Evolutionary conservation across 768 basidiomycete genomes (phyloP), one percentile per base, ranked within the genome.

Genomic region (Mycena albidolilacea): DNA sequence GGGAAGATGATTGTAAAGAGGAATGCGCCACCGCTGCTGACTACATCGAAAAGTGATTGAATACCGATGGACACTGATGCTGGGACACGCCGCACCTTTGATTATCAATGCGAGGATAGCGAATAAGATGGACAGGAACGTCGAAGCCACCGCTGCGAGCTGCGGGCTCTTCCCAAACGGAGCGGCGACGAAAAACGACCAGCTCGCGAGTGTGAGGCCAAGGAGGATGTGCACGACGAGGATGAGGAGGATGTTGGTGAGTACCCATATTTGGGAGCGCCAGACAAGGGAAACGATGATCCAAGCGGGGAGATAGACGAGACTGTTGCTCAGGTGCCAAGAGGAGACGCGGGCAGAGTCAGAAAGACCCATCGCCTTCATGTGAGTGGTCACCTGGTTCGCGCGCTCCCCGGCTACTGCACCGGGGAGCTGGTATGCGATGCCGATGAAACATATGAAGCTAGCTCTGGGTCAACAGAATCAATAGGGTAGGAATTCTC

Each of bases 261-360:
- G 82, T 11, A 86, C 82, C 79, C 93, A 95, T n/a, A 95, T 89
- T 23, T 86, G 87, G 74, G 82, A 87, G 77, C 89, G 90, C 92
- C 93, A 95, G 41, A 87, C 82, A 41, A 93, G 76, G 19, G 88
- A 83, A 23, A 93, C 88, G 55, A 91, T 85, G 58, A 94, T 83
- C 94, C 94, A 95, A 1, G 91, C 92, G 0, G 93, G 93, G 35
- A 95, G 87, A 78, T 95, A 95, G 1, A 88, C 86, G 4, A 91
- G 73, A 4, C 90, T 91, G 54, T 92, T 83, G 74, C 90, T 90
- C 50, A 90, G 23, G 76, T 94, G 91, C 94, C 94, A 95, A 3
- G 87, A 86, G 88, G 90, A 71, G 60, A 93, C 88, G 46, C 93
- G 86, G 14, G 93, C 92, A 0, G 89, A 89, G 76, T 94, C 93